These are phyloP conservation scores for Metschnikowia continentalis DNA, from an alignment of 805 yeast genomes.

Conservation along the genomic window DNA sequence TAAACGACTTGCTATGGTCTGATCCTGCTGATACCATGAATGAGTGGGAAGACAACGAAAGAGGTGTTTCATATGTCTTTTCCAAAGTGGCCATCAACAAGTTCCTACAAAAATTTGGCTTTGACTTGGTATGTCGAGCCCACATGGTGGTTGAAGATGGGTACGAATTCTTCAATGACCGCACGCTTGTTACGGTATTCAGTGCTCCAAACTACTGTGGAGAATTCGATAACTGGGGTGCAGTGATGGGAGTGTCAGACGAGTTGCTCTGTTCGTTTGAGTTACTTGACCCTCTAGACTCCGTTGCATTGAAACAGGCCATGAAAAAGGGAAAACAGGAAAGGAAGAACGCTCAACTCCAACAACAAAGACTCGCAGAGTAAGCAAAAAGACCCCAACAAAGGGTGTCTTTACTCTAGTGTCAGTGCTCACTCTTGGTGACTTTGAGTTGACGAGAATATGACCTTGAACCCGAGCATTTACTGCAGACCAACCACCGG, in stretches of 20 bases:
- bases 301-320: slow-evolving; percentile 87
- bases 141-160: slow-evolving; percentile 88
- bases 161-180: slow-evolving; percentile 69
- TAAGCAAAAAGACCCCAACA: background rate
- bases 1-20: slow-evolving; percentile 77
- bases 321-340: slow-evolving; percentile 93
- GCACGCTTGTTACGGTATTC: slow-evolving; percentile 68
- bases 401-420: background rate
- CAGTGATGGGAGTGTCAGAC: slow-evolving; percentile 94
- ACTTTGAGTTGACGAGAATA: background rate
- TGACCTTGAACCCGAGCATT: background rate
- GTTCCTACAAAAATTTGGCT: slow-evolving; percentile 67
- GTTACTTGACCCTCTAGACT: slow-evolving; percentile 87
- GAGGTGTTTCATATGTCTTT: slow-evolving; percentile 80
- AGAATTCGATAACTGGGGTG: slow-evolving; percentile 94
- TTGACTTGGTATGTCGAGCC: slow-evolving; percentile 79
- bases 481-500: background rate
- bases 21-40: slow-evolving; percentile 80
- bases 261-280: slow-evolving; percentile 92
- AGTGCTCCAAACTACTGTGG: slow-evolving; percentile 78
- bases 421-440: background rate
- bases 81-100: slow-evolving; percentile 76
- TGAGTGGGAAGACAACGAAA: slow-evolving; percentile 85
- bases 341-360: slow-evolving; percentile 55
- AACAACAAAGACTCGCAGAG: slow-evolving; percentile 11